These are phyloP conservation scores for Maudiozyma bulderi DNA, from an alignment of 805 yeast species.

Conservation along the genomic window DNA sequence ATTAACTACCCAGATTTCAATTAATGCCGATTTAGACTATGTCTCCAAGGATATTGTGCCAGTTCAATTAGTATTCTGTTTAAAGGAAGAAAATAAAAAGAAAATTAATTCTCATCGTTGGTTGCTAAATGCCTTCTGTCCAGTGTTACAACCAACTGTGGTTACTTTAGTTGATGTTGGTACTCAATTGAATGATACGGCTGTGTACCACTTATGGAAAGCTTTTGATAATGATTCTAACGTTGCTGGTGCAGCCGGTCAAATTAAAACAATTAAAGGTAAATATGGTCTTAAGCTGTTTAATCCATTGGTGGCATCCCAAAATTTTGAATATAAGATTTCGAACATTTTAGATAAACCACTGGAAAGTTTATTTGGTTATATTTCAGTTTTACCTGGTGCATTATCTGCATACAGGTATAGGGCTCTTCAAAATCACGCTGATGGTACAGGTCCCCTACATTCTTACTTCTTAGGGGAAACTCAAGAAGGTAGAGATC, in stretches of 20 bases:
- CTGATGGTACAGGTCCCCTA: constrained; percentile 88
- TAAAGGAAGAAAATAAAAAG: constrained; percentile 85
- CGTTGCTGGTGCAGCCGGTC: constrained; percentile 99
- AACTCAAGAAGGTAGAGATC: constrained; percentile 41
- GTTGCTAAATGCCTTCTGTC: constrained; percentile 93
- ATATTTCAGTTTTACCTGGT: constrained; percentile 89
- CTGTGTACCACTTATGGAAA: constrained; percentile 92
- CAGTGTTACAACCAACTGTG: constrained; percentile 83
- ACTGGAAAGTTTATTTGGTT: constrained; percentile 84
- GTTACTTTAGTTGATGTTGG: constrained; percentile 92
- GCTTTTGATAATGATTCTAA: constrained; percentile 93
- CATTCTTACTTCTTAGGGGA: constrained; percentile 88
- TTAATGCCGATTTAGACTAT: constrained; percentile 81
- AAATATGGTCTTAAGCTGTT: constrained; percentile 69
- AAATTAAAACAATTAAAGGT: constrained; percentile 91
- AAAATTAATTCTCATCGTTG: constrained; percentile 97
- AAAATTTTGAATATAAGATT: constrained; percentile 92
- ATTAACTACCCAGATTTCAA: constrained; percentile 89
- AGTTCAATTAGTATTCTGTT: constrained; percentile 84
- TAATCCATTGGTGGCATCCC: constrained; percentile 92
- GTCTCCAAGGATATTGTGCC: constrained; percentile 90
- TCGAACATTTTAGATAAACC: constrained; percentile 95
- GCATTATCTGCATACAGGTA: constrained; percentile 92
- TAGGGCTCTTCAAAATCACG: constrained; percentile 74
- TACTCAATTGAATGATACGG: constrained; percentile 81